phyloP scores from a whole-genome alignment of 306 rosid genomes.

The Alnus glutinosa region DNA sequence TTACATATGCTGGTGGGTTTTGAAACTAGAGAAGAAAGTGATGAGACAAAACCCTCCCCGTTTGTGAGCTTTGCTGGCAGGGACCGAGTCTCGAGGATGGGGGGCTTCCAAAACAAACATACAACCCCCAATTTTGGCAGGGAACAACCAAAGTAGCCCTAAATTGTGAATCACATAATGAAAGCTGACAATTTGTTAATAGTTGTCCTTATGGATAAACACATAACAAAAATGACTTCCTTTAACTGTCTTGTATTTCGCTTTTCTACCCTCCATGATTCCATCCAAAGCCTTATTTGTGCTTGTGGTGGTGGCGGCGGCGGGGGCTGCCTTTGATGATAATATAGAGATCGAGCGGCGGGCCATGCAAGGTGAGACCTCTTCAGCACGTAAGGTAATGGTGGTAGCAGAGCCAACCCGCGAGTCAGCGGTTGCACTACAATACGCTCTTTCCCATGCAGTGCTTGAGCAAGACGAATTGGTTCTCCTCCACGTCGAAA shows the following conservation, averaged over 20 bases:
- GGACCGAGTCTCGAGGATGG: constrained; percentile 52
- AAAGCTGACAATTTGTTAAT: constrained; percentile 32
- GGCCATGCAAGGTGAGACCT: constrained; percentile 41
- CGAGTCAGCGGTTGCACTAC: constrained; percentile 71
- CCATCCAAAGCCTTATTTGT: constrained; percentile 12
- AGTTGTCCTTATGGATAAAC: constrained; percentile 22
- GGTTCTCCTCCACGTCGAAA: constrained; percentile 64
- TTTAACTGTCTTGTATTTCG: constrained; percentile 21
- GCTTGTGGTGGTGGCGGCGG: constrained; percentile 8
- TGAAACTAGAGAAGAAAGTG: not conserved
- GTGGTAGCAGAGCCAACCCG: constrained; percentile 73
- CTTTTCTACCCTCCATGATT: not conserved
- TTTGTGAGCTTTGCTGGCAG: constrained; percentile 18
- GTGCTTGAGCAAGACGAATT: constrained; percentile 65
- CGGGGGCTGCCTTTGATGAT: constrained; percentile 19
- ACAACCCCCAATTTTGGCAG: constrained; percentile 32
- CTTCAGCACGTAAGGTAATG: constrained; percentile 50
- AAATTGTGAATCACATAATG: constrained; percentile 30
- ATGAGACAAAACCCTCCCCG: not conserved
- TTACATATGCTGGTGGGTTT: no score
- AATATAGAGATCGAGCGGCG: not conserved
- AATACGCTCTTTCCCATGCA: constrained; percentile 65
- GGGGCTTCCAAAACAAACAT: not conserved
- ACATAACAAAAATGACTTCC: constrained; percentile 32
- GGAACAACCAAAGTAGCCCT: constrained; percentile 12